Evolutionary conservation across 2,329 filamentous ascomycete species (phyloP).

Genomic region (Xylariaceae sp.): DNA sequence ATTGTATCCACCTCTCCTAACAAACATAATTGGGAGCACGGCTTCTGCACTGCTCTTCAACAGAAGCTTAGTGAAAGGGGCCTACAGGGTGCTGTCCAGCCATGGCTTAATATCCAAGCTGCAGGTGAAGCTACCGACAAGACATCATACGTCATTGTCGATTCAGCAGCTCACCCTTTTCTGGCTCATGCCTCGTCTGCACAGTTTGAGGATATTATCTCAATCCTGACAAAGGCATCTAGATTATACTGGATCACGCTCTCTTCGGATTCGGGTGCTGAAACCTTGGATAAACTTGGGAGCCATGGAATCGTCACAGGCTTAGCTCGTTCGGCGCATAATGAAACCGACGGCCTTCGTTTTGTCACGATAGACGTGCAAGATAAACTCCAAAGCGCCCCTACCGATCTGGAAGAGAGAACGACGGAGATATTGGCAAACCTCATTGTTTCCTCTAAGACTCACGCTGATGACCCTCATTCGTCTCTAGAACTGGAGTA

Average conservation of each 20-base stretch:
- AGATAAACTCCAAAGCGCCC: neutral
- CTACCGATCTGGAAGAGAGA: neutral
- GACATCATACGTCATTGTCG: neutral
- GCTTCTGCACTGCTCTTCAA: neutral
- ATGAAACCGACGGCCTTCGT: neutral
- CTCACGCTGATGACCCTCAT: neutral
- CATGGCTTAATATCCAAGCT: neutral
- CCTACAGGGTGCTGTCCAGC: neutral
- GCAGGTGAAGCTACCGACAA: neutral
- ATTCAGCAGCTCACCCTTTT: neutral
- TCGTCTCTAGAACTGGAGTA: neutral
- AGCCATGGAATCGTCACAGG: neutral
- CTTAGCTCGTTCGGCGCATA: neutral
- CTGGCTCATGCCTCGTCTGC: neutral
- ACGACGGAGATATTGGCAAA: neutral
- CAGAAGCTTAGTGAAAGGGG: neutral
- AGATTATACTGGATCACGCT: neutral
- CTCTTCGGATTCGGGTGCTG: neutral
- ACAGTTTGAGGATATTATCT: neutral
- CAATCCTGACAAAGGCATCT: neutral
- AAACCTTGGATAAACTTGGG: neutral
- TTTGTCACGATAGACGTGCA: neutral
- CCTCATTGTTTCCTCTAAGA: neutral
- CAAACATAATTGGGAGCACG: neutral
- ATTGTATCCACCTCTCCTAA: neutral